A percentile compares a stretch with the other conserved stretches of the same genome.
These are phyloP conservation scores for Phytophthora pistaciae DNA, from an alignment of 352 stramenopile genomes.

Conservation along the genomic window DNA sequence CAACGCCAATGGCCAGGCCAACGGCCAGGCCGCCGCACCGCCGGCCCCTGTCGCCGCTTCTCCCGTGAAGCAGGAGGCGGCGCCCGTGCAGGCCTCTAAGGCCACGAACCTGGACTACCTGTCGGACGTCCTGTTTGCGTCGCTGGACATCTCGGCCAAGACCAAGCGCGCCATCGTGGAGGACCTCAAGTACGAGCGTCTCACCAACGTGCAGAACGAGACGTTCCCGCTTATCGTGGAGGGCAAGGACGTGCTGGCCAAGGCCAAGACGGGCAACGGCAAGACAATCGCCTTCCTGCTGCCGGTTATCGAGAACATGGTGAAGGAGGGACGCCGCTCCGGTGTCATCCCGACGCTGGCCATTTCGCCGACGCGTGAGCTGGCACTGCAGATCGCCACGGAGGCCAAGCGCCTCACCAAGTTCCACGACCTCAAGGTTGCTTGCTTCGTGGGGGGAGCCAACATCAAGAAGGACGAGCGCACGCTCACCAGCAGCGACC, in stretches of 20 bases:
- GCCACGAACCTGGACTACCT: conserved; percentile 56
- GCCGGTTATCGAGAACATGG: conserved; percentile 83
- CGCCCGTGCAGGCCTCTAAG: conserved; percentile 10
- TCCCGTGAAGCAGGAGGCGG: conserved; percentile 15
- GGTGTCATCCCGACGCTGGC: conserved; percentile 93
- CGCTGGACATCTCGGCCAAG: conserved; percentile 63
- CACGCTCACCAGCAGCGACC: conserved; percentile 38
- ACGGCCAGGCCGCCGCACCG: conserved; percentile 2
- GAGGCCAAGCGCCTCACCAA: conserved; percentile 89
- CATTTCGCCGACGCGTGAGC: conserved; percentile 96
- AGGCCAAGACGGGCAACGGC: conserved; percentile 90
- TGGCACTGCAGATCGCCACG: conserved; percentile 95
- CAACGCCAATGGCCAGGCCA: conserved; percentile 3
- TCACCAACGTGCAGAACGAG: conserved; percentile 92
- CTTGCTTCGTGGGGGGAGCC: conserved; percentile 89
- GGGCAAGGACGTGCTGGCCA: conserved; percentile 93
- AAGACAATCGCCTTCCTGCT: conserved; percentile 93
- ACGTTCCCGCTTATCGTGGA: conserved; percentile 78
- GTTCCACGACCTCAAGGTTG: conserved; percentile 81
- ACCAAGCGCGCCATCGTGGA: conserved; percentile 80
- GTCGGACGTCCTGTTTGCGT: conserved; percentile 64
- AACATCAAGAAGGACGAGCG: conserved; percentile 83
- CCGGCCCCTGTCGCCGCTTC: conserved; percentile 1
- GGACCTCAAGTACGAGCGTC: conserved; percentile 85
- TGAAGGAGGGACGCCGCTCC: conserved; percentile 52